Evolutionary conservation across 2,329 filamentous ascomycete species (phyloP), one percentile per base, ranked within the genome.

Genomic region (Xylariaceae sp.): DNA sequence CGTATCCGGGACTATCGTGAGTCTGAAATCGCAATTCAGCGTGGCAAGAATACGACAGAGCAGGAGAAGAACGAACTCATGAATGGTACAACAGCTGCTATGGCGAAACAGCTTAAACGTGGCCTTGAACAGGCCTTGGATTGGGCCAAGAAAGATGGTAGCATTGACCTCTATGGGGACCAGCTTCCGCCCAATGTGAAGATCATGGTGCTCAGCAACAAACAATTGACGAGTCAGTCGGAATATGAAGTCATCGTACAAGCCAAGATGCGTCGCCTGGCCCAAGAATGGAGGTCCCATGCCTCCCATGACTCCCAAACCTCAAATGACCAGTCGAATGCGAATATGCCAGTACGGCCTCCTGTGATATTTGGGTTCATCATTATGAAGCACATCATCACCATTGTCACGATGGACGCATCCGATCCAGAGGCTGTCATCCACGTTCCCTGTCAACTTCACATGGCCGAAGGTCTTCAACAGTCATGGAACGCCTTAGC

Each of bases 401-500:
- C 66, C 18, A 70, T 73, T 47, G 69, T 69, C 55, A 71, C 69
- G n/a, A 23, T 69, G 49, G 69, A 73, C 56, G 66, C 67, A n/a
- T 41, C 65, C 1, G 62, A 69, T 34, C 64, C 65, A n/a, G 39
- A 56, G 1, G 68, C 71, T 7, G 52, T 56, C 13, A 65, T 64
- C 15, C 66, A 70, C 34, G 66, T 70, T 11, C 65, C 69, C 6
- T 68, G 67, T 52, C 66, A 67, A 50, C 62, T 72, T 11, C 68
- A 71, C 53, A 67, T 73, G 64, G 68, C 65, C 17, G 68, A 71
- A 57, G 57, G 56, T 34, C 70, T 66, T 47, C 70, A 72, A 56
- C 65, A 70, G 15, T 68, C 72, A 51, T 73, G 71, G 71, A 72
- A 72, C 34, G 68, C 71, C 10, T 56, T 72, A 50, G 69, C 68